Evolutionary conservation across 2,329 filamentous ascomycete species (phyloP).

Genomic region (Pseudogymnoascus sp.): DNA sequence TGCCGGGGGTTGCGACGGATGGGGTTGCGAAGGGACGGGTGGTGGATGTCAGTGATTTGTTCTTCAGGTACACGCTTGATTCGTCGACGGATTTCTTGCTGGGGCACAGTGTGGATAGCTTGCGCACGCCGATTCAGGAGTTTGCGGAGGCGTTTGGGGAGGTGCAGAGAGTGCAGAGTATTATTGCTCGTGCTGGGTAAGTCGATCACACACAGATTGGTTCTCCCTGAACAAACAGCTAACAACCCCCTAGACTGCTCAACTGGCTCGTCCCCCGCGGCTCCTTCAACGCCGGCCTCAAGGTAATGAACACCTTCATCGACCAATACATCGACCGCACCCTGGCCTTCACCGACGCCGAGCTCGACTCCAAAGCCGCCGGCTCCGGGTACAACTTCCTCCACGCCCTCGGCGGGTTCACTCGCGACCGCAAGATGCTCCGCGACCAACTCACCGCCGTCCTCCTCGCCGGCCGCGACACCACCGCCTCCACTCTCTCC

Average conservation of each 20-base stretch:
- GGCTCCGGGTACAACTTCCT: slow-evolving; percentile 72
- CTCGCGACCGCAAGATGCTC: slow-evolving; percentile 60
- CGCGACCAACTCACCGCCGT: slow-evolving; percentile 80
- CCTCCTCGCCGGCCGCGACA: slow-evolving; percentile 78
- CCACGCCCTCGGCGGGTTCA: slow-evolving; percentile 75
- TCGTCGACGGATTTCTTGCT: slow-evolving; percentile 81
- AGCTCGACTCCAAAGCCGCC: slow-evolving; percentile 65
- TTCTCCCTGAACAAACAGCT: slow-evolving; percentile 8
- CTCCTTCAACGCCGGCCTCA: slow-evolving; percentile 55
- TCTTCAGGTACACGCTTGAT: slow-evolving; percentile 81
- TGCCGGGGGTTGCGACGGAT: slow-evolving; percentile 55
- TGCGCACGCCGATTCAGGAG: slow-evolving; percentile 46
- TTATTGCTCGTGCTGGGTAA: slow-evolving; percentile 56
- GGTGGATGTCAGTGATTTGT: slow-evolving; percentile 65
- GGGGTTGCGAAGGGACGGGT: slow-evolving; percentile 50
- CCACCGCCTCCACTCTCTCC: slow-evolving; percentile 71
- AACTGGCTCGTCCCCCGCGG: slow-evolving; percentile 54
- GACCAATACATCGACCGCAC: slow-evolving; percentile 69
- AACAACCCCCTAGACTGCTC: slow-evolving; percentile 36
- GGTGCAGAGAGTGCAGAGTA: slow-evolving; percentile 65
- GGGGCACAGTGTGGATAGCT: slow-evolving; percentile 61
- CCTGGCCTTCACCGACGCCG: slow-evolving; percentile 58
- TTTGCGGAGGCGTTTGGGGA: slow-evolving; percentile 79
- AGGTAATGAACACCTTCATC: slow-evolving; percentile 67
- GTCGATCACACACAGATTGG: slow-evolving; percentile 14